These are phyloP conservation scores for Yamadazyma olivae DNA, from an alignment of 805 yeast genomes.

Conservation along the genomic window DNA sequence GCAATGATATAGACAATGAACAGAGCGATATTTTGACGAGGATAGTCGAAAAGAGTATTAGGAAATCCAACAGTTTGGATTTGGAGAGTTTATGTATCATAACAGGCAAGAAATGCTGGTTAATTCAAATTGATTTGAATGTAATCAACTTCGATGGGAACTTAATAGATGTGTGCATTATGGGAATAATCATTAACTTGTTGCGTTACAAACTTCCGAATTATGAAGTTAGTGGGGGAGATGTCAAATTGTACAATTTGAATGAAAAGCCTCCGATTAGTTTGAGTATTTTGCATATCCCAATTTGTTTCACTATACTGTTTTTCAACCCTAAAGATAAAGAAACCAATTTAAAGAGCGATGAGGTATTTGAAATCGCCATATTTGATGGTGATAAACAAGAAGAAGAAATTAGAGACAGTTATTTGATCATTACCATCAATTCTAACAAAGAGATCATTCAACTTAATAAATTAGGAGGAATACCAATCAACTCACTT, in stretches of 20 bases:
- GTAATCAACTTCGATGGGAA: conserved; percentile 91
- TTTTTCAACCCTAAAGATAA: conserved; percentile 67
- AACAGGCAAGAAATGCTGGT: conserved; percentile 92
- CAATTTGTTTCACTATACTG: conserved; percentile 86
- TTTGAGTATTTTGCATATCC: conserved; percentile 80
- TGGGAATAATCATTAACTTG: conserved; percentile 85
- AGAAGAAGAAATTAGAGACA: conserved; percentile 77
- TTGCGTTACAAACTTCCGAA: conserved; percentile 84
- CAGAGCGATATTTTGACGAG: conserved; percentile 74
- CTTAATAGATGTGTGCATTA: conserved; percentile 82
- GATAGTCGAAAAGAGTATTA: conserved; percentile 85
- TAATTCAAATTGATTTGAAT: conserved; percentile 84
- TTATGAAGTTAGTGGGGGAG: conserved; percentile 40
- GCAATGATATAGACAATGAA: conserved; percentile 80
- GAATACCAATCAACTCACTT: conserved; percentile 73
- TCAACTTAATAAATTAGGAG: conserved; percentile 89
- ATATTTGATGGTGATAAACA: conserved; percentile 72
- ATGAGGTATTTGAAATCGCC: conserved; percentile 53
- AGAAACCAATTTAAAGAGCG: conserved; percentile 72
- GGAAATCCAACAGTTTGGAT: conserved; percentile 88
- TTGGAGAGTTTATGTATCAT: conserved; percentile 86
- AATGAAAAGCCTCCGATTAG: conserved; percentile 87
- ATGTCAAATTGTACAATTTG: conserved; percentile 60
- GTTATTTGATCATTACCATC: conserved; percentile 78
- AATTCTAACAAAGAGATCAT: conserved; percentile 90